These are phyloP conservation scores for Neonectria hederae DNA, from an alignment of 2,329 filamentous ascomycete genomes.

Conservation along the genomic window DNA sequence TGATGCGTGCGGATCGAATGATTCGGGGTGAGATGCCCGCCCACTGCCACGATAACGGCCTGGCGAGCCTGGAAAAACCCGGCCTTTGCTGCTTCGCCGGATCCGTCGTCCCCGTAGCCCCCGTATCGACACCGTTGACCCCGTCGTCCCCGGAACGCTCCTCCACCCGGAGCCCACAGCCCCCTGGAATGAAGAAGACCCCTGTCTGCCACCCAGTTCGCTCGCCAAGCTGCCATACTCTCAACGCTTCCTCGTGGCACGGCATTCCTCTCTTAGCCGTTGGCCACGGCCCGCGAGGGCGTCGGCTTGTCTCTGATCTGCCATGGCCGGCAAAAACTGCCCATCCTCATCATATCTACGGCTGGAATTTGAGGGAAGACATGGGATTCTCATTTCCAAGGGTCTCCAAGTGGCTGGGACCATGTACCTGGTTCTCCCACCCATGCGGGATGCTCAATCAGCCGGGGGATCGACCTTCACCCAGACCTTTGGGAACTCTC, in stretches of 20 bases:
- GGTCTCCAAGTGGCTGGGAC: conserved; percentile 25
- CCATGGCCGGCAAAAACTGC: conserved; percentile 4
- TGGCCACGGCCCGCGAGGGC: conserved; percentile 4
- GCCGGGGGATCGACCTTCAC: conserved; percentile 31
- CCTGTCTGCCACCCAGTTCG: conserved; percentile 38
- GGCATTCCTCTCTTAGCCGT: conserved; percentile 15
- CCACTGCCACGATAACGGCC: conserved; percentile 29
- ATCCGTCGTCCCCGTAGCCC: conserved; percentile 16
- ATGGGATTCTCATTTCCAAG: conserved; percentile 23
- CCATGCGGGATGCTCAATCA: conserved; percentile 34
- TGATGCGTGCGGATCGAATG: conserved; percentile 28
- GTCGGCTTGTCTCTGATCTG: conserved; percentile 4
- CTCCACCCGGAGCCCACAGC: conserved; percentile 30
- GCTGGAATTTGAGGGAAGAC: conserved; percentile 22
- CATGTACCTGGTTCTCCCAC: conserved; percentile 30
- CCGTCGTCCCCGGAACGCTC: conserved; percentile 31
- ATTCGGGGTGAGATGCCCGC: conserved; percentile 22
- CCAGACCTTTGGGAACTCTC: conserved; percentile 33
- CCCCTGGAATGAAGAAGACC: conserved; percentile 31
- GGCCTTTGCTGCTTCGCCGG: conserved; percentile 26
- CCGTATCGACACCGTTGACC: conserved; percentile 28
- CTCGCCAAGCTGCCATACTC: conserved; percentile 12
- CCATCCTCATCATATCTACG: neutral
- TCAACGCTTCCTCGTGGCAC: conserved; percentile 16
- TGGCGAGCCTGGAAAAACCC: conserved; percentile 27